A percentile compares a stretch with the other conserved stretches of the same genome.
Conservation (phyloP, 2,329 filamentous ascomycete genomes). For the Tolypocladium paradoxum region DNA sequence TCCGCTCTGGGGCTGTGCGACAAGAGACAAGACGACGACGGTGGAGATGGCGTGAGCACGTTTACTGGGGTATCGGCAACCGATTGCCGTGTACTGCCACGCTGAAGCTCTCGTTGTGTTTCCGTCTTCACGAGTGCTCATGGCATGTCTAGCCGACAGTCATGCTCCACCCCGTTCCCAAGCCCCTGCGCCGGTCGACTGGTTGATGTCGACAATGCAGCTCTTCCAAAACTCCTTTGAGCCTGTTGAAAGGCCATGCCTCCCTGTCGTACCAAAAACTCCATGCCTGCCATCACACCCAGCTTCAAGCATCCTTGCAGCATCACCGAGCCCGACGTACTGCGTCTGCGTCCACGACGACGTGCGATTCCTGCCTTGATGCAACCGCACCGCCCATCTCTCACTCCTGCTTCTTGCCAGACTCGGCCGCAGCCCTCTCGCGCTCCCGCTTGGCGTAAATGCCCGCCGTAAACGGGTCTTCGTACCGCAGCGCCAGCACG, state of each 20-base stretch:
- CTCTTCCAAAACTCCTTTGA: neutral
- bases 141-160: neutral
- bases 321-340: no score
- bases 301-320: neutral
- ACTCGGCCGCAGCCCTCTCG: conserved; percentile 35
- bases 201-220: conserved; percentile 3
- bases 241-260: conserved; percentile 10
- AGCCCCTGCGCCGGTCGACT: neutral
- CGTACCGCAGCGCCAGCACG: conserved; percentile 68
- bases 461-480: conserved; percentile 87
- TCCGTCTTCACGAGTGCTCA: neutral
- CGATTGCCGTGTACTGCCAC: neutral
- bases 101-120: no score
- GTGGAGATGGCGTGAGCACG: neutral
- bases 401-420: conserved; percentile 43
- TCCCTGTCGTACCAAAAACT: neutral
- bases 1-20: no score
- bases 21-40: no score
- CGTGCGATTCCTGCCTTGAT: neutral
- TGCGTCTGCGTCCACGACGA: neutral
- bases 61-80: neutral
- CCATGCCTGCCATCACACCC: neutral
- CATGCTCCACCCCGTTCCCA: neutral
- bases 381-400: neutral
- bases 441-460: conserved; percentile 83